Evolutionary conservation across 2,329 filamentous ascomycete genomes (phyloP).

Genomic region (Drechslerella dactyloides): DNA sequence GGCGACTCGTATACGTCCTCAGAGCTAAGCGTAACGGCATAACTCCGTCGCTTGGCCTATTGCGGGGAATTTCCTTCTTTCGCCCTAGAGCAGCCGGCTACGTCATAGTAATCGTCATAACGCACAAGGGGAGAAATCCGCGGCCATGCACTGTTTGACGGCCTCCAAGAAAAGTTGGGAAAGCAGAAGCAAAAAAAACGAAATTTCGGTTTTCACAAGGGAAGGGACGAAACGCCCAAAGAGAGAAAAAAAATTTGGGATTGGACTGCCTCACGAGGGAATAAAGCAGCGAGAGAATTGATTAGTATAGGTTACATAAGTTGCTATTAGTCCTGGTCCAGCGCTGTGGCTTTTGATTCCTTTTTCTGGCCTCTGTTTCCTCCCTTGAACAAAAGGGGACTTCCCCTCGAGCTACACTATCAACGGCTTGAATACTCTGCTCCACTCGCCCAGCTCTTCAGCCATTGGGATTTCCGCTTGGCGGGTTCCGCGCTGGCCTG

Average conservation of each 20-base stretch:
- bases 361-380: background rate
- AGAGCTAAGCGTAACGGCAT: background rate
- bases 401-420: slow-evolving; percentile 17
- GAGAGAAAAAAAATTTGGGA: slow-evolving; percentile 21
- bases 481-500: slow-evolving; percentile 13
- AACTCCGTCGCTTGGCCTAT: slow-evolving; percentile 17
- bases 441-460: slow-evolving; percentile 22
- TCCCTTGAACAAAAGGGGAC: slow-evolving; percentile 38
- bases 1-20: background rate
- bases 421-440: slow-evolving; percentile 21
- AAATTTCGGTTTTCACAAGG: no score
- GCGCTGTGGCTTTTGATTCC: slow-evolving; percentile 24
- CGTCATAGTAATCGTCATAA: slow-evolving; percentile 48
- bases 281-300: slow-evolving; percentile 1
- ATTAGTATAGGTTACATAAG: slow-evolving; percentile 33
- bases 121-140: slow-evolving; percentile 26
- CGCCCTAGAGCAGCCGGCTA: slow-evolving; percentile 22
- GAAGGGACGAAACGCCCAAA: background rate
- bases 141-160: slow-evolving; percentile 46
- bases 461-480: slow-evolving; percentile 20
- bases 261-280: slow-evolving; percentile 5
- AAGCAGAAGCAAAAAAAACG: slow-evolving; percentile 8
- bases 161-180: slow-evolving; percentile 3
- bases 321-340: slow-evolving; percentile 5
- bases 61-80: slow-evolving; percentile 46